Percentiles rank a stretch among this genome's conserved stretches.
These are phyloP conservation scores for Diaporthe batatas DNA, from an alignment of 2,329 filamentous ascomycete genomes.

Conservation along the genomic window DNA sequence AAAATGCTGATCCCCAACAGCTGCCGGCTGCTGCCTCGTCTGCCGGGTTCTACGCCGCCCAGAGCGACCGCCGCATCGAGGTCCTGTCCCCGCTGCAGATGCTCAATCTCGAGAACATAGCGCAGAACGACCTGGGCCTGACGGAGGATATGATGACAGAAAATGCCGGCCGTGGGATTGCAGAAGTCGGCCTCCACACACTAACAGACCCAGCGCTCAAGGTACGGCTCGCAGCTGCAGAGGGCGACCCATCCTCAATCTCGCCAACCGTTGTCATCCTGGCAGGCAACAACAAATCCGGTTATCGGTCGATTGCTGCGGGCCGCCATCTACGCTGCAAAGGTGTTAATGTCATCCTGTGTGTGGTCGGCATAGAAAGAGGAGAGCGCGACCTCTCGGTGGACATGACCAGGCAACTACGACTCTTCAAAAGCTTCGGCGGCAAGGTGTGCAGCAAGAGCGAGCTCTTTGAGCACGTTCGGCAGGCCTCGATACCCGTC, in stretches of 20 bases:
- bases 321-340: constrained; percentile 89
- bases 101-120: constrained; percentile 92
- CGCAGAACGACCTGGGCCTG: constrained; percentile 86
- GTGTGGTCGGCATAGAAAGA: constrained; percentile 86
- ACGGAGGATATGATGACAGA: constrained; percentile 93
- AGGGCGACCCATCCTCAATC: constrained; percentile 43
- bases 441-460: constrained; percentile 76
- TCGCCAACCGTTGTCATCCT: constrained; percentile 75
- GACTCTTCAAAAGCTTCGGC: constrained; percentile 86
- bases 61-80: constrained; percentile 70
- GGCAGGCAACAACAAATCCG: constrained; percentile 95
- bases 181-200: constrained; percentile 81
- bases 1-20: constrained; percentile 54
- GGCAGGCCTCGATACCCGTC: constrained; percentile 58
- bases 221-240: constrained; percentile 62
- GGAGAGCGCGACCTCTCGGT: constrained; percentile 84
- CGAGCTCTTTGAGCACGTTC: constrained; percentile 72
- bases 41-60: constrained; percentile 65
- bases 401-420: constrained; percentile 83
- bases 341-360: constrained; percentile 83
- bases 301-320: constrained; percentile 85
- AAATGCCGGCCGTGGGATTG: constrained; percentile 89
- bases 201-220: constrained; percentile 73
- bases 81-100: constrained; percentile 83
- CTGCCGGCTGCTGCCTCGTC: constrained; percentile 50